Percentiles rank a stretch among this genome's conserved stretches.
Evolutionary conservation across 108 stramenopile species (phyloP).

Genomic region (Aurantiochytrium sp.): DNA sequence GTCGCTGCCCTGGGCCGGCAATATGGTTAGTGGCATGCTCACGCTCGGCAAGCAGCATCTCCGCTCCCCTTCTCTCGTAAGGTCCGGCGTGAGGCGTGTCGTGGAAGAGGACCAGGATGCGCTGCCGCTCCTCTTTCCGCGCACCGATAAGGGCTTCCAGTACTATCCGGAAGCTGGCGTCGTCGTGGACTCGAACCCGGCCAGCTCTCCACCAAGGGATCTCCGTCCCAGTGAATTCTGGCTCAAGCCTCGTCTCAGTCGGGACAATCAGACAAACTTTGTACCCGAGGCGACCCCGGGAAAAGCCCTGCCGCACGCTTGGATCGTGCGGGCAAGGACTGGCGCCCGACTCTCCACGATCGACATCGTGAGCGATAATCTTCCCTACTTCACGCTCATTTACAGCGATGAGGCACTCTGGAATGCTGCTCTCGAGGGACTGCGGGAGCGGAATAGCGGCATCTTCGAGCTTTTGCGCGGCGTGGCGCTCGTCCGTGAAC

Average conservation of each 20-base stretch:
- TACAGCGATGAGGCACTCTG: too few relatives aligned
- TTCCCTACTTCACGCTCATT: neutral
- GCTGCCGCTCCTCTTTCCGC: neutral
- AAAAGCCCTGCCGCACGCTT: neutral
- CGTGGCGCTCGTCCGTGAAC: neutral
- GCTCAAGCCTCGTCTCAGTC: neutral
- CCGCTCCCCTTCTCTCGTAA: neutral
- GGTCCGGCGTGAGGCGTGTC: neutral
- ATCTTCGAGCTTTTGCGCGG: too few relatives aligned
- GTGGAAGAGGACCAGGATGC: neutral
- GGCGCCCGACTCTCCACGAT: neutral
- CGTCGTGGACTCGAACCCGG: neutral
- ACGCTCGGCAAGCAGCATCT: constrained; percentile 23
- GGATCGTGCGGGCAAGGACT: neutral
- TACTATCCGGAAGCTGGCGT: neutral
- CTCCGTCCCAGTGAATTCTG: neutral
- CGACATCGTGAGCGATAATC: neutral
- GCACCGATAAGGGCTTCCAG: neutral
- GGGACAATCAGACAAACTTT: neutral
- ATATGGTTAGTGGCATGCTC: neutral
- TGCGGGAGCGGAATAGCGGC: too few relatives aligned
- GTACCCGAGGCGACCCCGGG: neutral
- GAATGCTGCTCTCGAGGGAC: too few relatives aligned
- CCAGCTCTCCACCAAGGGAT: neutral
- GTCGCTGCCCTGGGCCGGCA: neutral